A percentile compares a stretch with the other conserved stretches of the same genome.
These are phyloP conservation scores for Dendrobium chrysotoxum DNA, from an alignment of 106 monocot genomes.

Conservation along the genomic window DNA sequence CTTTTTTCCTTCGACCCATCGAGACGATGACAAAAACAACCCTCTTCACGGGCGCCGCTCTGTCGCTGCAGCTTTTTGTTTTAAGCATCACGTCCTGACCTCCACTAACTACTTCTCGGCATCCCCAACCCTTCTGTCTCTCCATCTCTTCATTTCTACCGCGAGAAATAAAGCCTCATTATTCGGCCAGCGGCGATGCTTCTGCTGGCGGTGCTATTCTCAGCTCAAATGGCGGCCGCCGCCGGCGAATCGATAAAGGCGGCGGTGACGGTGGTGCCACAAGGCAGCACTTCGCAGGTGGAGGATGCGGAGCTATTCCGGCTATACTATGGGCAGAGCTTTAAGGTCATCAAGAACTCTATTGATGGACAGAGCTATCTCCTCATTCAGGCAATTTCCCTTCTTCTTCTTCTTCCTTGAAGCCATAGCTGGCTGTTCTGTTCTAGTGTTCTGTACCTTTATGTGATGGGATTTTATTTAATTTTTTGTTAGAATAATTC, in stretches of 20 bases:
- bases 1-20: background rate
- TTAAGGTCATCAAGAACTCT: slow-evolving; percentile 94
- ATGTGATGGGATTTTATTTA: background rate
- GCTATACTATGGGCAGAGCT: slow-evolving; percentile 93
- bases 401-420: background rate
- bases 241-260: background rate
- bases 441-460: background rate
- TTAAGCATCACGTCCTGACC: too few species aligned
- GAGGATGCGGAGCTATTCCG: slow-evolving; percentile 70
- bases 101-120: background rate
- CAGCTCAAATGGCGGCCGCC: background rate
- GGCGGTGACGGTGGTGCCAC: slow-evolving; percentile 9
- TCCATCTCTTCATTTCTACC: background rate
- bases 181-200: background rate
- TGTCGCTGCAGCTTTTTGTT: background rate
- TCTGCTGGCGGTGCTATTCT: background rate
- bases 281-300: slow-evolving; percentile 48
- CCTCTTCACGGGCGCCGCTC: background rate
- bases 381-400: slow-evolving; percentile 69
- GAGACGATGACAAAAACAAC: background rate
- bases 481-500: slow-evolving; percentile 50
- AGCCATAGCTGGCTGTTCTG: background rate
- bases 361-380: slow-evolving; percentile 91
- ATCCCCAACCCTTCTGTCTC: background rate
- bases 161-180: background rate